A percentile compares a stretch with the other conserved stretches of the same genome.
These are phyloP conservation scores for Acacia concinna DNA, from an alignment of 331 rosid species.

Conservation along the genomic window DNA sequence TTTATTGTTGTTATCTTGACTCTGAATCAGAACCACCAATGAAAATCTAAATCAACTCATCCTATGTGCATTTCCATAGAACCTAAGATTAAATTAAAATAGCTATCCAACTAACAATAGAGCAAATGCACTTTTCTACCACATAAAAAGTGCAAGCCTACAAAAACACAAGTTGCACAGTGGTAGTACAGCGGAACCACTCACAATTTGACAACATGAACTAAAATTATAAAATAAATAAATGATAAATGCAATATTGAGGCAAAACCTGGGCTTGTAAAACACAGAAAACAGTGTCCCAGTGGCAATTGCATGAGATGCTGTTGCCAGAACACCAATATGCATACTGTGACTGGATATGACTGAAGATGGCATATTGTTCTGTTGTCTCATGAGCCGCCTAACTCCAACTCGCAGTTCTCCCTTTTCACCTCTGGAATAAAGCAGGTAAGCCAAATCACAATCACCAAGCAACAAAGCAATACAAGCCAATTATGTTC, in stretches of 20 bases:
- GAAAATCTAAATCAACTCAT: not conserved
- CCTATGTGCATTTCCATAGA: not conserved
- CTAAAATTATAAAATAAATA: constrained; percentile 7
- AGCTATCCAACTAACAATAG: not conserved
- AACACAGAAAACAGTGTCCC: constrained; percentile 91
- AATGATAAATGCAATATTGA: constrained; percentile 8
- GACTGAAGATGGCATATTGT: constrained; percentile 93
- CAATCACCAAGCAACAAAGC: constrained; percentile 18
- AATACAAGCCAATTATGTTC: not conserved
- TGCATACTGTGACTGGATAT: constrained; percentile 99
- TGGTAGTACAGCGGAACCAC: constrained; percentile 5
- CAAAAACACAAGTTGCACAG: not conserved
- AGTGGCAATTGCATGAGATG: constrained; percentile 88
- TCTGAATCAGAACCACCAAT: not conserved
- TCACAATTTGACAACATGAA: constrained; percentile 15
- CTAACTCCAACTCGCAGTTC: constrained; percentile 98
- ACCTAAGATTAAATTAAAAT: not conserved
- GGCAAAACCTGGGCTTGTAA: constrained; percentile 87
- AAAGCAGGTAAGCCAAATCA: constrained; percentile 28
- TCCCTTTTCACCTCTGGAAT: constrained; percentile 84
- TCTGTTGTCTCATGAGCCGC: constrained; percentile 96
- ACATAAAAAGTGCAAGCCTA: constrained; percentile 16
- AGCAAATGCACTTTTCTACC: not conserved
- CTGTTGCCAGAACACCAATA: constrained; percentile 95
- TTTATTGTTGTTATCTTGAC: too few species aligned